Evolutionary conservation across 1,139 yeast species (phyloP).

Genomic region (Kodamaea fungicola): DNA sequence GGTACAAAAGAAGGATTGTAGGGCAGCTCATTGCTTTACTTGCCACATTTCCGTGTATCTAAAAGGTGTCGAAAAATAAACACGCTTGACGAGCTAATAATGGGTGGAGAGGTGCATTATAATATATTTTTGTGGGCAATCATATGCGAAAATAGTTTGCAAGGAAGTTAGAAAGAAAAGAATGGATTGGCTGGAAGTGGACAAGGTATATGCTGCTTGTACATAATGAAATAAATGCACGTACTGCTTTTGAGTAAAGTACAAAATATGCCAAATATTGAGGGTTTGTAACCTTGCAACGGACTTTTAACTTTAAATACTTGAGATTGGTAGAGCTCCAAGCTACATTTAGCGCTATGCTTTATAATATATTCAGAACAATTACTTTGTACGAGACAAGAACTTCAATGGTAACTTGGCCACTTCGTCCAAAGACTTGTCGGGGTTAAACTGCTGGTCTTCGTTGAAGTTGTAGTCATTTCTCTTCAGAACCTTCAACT

Average conservation of each 20-base stretch:
- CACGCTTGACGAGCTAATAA: not conserved
- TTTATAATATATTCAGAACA: slow-evolving; percentile 5
- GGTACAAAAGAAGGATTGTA: not conserved
- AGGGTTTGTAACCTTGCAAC: too few species aligned
- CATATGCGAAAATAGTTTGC: not conserved
- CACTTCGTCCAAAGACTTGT: slow-evolving; percentile 24
- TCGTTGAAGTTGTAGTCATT: slow-evolving; percentile 10
- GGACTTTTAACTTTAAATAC: too few species aligned
- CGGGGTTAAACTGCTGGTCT: slow-evolving; percentile 19
- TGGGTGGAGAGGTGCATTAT: not conserved
- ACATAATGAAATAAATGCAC: too few species aligned
- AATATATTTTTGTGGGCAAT: not conserved
- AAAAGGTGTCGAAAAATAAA: not conserved
- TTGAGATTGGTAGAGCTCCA: too few species aligned
- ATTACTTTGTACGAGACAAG: slow-evolving; percentile 11
- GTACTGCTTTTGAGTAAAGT: too few species aligned
- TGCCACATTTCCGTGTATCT: not conserved
- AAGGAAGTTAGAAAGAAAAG: not conserved
- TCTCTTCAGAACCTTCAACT: slow-evolving; percentile 7
- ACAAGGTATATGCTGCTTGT: too few species aligned
- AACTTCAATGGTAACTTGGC: slow-evolving; percentile 23
- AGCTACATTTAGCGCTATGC: too few species aligned
- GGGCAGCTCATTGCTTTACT: not conserved
- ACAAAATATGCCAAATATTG: not conserved
- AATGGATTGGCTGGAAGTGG: too few species aligned